Conservation (phyloP, 768 basidiomycete species). For the Butyriboletus loyo region DNA sequence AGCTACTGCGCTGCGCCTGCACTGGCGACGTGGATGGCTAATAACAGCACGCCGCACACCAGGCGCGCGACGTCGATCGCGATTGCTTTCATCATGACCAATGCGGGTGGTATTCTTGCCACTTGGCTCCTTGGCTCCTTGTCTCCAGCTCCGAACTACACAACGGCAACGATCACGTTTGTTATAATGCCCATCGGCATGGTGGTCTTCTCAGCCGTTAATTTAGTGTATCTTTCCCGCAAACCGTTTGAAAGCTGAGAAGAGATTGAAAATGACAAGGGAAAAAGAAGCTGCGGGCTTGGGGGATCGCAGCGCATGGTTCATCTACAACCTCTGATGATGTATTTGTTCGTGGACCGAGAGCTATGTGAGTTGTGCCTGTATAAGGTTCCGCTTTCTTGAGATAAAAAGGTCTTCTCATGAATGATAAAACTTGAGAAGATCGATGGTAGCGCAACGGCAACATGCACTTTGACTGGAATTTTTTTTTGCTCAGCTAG, state of each 20-base stretch:
- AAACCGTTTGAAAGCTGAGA: slow-evolving; percentile 45
- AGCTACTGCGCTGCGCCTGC: slow-evolving; percentile 53
- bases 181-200: slow-evolving; percentile 39
- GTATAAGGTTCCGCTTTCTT: not conserved
- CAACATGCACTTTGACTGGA: not conserved
- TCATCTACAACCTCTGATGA: slow-evolving; percentile 44
- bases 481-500: not conserved
- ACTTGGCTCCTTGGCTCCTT: slow-evolving; percentile 57
- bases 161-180: slow-evolving; percentile 40
- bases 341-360: not conserved
- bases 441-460: not conserved
- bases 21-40: slow-evolving; percentile 44
- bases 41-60: slow-evolving; percentile 56
- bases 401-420: not conserved
- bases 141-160: slow-evolving; percentile 49
- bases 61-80: slow-evolving; percentile 59
- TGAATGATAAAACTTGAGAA: not conserved
- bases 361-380: not conserved
- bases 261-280: slow-evolving; percentile 29
- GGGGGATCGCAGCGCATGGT: slow-evolving; percentile 54
- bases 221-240: slow-evolving; percentile 38
- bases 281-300: slow-evolving; percentile 39
- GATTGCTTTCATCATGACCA: slow-evolving; percentile 55
- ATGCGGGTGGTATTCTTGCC: slow-evolving; percentile 56
- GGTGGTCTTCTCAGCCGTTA: slow-evolving; percentile 35